Evolutionary conservation across 2,329 filamentous ascomycete species (phyloP).

Genomic region (Curvularia hawaiiensis): DNA sequence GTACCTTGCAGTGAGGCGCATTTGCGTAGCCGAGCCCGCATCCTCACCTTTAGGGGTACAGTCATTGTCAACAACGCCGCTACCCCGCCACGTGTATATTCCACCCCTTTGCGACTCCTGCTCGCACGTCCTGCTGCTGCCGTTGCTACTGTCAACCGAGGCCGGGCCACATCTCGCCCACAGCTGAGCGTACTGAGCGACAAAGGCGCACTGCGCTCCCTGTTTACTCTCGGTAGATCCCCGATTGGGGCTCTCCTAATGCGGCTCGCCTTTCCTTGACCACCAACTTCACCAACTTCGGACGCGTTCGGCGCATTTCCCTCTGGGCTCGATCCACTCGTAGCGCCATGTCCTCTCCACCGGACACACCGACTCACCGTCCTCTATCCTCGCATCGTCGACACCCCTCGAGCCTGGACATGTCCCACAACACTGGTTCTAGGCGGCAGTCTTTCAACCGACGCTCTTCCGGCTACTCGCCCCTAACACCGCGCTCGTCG

Average conservation of each 20-base stretch:
- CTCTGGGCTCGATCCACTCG: constrained; percentile 9
- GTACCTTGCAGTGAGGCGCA: constrained; percentile 23
- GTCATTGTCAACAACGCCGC: constrained; percentile 13
- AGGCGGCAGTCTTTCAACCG: constrained; percentile 47
- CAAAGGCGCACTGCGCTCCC: constrained; percentile 17
- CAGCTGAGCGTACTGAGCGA: constrained; percentile 8
- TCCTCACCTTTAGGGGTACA: constrained; percentile 20
- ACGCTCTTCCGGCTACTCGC: constrained; percentile 53
- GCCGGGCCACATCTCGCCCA: constrained; percentile 4
- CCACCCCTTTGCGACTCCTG: background rate
- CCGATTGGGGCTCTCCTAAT: constrained; percentile 21
- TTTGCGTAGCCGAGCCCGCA: constrained; percentile 29
- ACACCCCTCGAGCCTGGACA: constrained; percentile 50
- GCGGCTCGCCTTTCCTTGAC: constrained; percentile 13
- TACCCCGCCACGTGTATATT: constrained; percentile 14
- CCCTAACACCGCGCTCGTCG: constrained; percentile 50
- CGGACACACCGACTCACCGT: constrained; percentile 48
- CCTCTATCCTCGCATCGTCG: constrained; percentile 46
- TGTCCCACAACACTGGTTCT: constrained; percentile 46
- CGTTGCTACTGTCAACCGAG: background rate
- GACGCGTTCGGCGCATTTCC: constrained; percentile 11
- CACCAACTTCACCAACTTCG: constrained; percentile 12
- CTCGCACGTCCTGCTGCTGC: background rate
- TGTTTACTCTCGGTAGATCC: constrained; percentile 16
- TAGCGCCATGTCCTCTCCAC: constrained; percentile 49